Percentiles rank a stretch among this genome's conserved stretches.
phyloP scores from a whole-genome alignment of 2,329 filamentous ascomycete genomes.

The Incumbomyces lentus region DNA sequence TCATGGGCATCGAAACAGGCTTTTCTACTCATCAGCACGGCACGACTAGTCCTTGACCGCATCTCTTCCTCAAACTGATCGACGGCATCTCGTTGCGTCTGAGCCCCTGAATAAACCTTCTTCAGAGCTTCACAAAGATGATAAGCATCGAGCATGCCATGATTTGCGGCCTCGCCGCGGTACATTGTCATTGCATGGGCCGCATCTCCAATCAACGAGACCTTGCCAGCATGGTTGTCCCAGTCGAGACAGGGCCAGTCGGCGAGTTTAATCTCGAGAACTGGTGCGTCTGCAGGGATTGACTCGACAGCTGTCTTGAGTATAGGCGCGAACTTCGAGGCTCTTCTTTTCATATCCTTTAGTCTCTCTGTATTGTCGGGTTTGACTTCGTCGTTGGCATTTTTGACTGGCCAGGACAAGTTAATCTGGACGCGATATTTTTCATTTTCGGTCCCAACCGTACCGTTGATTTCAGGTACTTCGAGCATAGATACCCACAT shows the following conservation, averaged over 20 bases:
- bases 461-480: constrained; percentile 30
- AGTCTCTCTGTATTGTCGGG: constrained; percentile 25
- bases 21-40: constrained; percentile 26
- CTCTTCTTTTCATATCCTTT: constrained; percentile 31
- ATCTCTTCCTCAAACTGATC: constrained; percentile 26
- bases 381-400: constrained; percentile 27
- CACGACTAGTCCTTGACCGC: constrained; percentile 22
- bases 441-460: constrained; percentile 23
- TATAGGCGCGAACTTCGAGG: constrained; percentile 19
- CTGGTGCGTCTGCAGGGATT: constrained; percentile 23
- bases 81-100: constrained; percentile 14
- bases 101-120: neutral
- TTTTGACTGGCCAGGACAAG: constrained; percentile 37
- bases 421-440: constrained; percentile 37
- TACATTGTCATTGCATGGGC: constrained; percentile 33
- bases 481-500: constrained; percentile 31
- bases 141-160: constrained; percentile 24
- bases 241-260: constrained; percentile 20
- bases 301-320: constrained; percentile 19
- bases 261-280: constrained; percentile 23
- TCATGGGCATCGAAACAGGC: constrained; percentile 28
- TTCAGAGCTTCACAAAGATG: constrained; percentile 12
- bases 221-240: constrained; percentile 23
- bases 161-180: constrained; percentile 27
- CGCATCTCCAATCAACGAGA: constrained; percentile 25